phyloP scores from a whole-genome alignment of 2,329 filamentous ascomycete genomes.

The Myriosclerotinia scirpicola region DNA sequence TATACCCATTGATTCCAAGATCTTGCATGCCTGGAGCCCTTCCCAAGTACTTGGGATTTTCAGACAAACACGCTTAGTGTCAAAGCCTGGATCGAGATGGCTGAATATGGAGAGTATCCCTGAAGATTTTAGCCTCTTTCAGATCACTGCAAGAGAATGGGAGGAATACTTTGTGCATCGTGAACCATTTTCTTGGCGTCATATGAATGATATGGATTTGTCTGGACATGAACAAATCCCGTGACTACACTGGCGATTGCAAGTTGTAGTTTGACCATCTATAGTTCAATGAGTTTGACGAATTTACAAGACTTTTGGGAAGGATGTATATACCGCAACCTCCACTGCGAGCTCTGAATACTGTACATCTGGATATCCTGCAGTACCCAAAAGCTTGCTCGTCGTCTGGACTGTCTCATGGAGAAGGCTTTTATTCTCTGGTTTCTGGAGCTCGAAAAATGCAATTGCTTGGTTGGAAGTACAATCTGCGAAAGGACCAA shows the following conservation, averaged over 20 bases:
- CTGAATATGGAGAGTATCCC: conserved; percentile 53
- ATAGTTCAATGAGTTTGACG: neutral
- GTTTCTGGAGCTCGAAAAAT: conserved; percentile 48
- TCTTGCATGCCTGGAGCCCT: conserved; percentile 58
- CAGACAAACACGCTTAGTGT: conserved; percentile 55
- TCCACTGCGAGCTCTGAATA: conserved; percentile 55
- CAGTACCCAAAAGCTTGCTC: conserved; percentile 34
- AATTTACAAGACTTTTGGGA: neutral
- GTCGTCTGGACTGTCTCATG: conserved; percentile 42
- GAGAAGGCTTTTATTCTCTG: conserved; percentile 44
- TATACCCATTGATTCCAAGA: conserved; percentile 54
- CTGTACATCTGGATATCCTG: conserved; percentile 40
- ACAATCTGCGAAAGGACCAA: conserved; percentile 53
- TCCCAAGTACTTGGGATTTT: conserved; percentile 65
- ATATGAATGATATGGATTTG: conserved; percentile 57
- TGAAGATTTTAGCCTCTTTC: conserved; percentile 34
- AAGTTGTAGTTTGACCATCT: conserved; percentile 58
- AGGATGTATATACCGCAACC: conserved; percentile 47
- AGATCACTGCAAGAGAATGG: neutral
- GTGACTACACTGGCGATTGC: conserved; percentile 51
- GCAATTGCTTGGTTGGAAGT: conserved; percentile 58
- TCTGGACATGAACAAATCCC: conserved; percentile 58
- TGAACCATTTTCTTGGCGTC: conserved; percentile 49
- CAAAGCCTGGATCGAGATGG: conserved; percentile 46
- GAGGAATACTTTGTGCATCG: conserved; percentile 51